Evolutionary conservation across 116 monocot genomes (phyloP), one percentile per base, ranked within the genome.

Genomic region (Zostera marina): DNA sequence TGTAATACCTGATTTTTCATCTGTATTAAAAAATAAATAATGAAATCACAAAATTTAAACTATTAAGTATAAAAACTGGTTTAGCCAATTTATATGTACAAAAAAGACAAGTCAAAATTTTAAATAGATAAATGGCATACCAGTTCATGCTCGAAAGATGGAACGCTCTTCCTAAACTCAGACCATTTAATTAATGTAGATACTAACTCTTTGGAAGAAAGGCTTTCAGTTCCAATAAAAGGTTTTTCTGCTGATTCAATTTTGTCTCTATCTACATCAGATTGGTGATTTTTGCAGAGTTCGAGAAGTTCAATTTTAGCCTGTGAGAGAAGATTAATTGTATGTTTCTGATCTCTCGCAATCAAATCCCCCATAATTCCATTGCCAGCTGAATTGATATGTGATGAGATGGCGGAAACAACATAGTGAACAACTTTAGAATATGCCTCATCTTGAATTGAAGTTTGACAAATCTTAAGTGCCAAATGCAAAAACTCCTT

Each of bases 401-500:
- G 71, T 44, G 73, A 78, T 51, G 65, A 75, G n/a, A 85, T 54
- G 51, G 66, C 71, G 20, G 83, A 78, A 11, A 80, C 64, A 63
- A 98, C 72, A 64, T 75, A 42, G 68, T 59, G 69, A 58, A 74
- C 62, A 42, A 81, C 45, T 62, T 69, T 76, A 71, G 39, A 69
- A 68, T 76, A 39, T 38, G 56, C 54, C 24, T 78, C 64, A 38
- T 63, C 68, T 46, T 58, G 41, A 59, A 80, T 60, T 56, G 78
- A 63, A 47, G 52, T 24, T 70, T 90, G 76, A 25, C 62, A 80
- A 24, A 78, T 70, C 45, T 72, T 79, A 56, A 98, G 58, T 42
- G 68, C 26, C 52, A 85, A 55, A 32, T 49, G 64, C 63, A 98
- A 48, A 60, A 98, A 86, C 53, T 73, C 70, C 69, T 72, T 85